Base-by-base conservation (phyloP, 2,329 filamentous ascomycete genomes). In the Orbilia quercus region DNA sequence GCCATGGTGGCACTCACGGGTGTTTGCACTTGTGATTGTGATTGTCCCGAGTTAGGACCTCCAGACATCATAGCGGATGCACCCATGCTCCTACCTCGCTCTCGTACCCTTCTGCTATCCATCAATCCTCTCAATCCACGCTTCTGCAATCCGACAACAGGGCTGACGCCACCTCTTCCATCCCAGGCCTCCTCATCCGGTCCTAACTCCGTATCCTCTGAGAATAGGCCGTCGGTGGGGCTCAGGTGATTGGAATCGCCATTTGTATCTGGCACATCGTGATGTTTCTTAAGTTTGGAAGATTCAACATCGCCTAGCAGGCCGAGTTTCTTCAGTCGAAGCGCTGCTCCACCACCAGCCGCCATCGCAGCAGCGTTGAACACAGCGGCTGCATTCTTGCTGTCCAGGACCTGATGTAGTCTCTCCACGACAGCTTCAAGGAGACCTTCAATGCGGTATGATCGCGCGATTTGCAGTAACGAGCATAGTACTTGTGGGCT, bases 321-420 rank as follows among this genome's bases (percentile, higher is more conserved):
- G 77, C 88, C 88, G 28, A 88, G 81, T 1, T 83, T 84, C 38
- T 85, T 82, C 78, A 78, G 87, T 91, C 59, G 90, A 89, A 25
- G 94, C 91, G 51, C 91, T 91, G 51, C 92, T 0, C 95, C 95
- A 23, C 95, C 93, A 9, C 95, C 95, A 0, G 95, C 95, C 0
- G 93, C 95, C 95, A 98, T 98, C 59, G 95, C 95, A 0, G 94
- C 95, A 0, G 95, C 95, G 76, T 99, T 99, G 84, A 99, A 99
- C 0, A 99, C 93, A 4, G 95, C 95, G 0, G 95, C 95, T 0
- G 95, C 94, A 77, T 98, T 99, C 50, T 94, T 87, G 51, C 91
- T 95, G 80, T 99, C 95, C 2, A 99, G 86, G 0, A 96, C 87
- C 28, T 91, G 86, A 78, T 99, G 95, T 0, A 99, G 84, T 6